These are phyloP conservation scores for Polychaeton citri DNA, from an alignment of 2,329 filamentous ascomycete genomes.

Conservation along the genomic window DNA sequence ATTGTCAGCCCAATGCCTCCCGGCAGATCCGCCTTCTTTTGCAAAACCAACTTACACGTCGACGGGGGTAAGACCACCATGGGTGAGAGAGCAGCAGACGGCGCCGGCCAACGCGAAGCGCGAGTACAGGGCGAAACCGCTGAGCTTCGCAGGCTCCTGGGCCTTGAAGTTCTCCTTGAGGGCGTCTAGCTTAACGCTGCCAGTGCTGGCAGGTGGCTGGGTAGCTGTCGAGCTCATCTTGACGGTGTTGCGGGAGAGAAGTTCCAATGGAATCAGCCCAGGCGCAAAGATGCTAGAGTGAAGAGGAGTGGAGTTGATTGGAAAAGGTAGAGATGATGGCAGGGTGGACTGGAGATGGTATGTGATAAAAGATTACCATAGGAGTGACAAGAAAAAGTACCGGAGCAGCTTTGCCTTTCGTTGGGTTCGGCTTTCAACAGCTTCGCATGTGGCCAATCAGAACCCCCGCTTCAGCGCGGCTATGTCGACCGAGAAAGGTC, in stretches of 20 bases:
- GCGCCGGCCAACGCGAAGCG: conserved; percentile 95
- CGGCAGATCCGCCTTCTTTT: no score
- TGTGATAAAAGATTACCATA: not conserved
- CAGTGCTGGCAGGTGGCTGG: conserved; percentile 34
- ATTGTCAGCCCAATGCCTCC: no score
- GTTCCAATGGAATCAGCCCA: not conserved
- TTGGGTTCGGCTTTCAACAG: not conserved
- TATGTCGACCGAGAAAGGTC: not conserved
- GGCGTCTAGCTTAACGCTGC: conserved; percentile 40
- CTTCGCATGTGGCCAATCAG: not conserved
- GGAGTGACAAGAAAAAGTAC: not conserved
- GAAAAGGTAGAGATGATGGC: not conserved
- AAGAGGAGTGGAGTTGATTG: not conserved
- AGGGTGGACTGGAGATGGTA: not conserved
- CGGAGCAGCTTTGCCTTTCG: not conserved
- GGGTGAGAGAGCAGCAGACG: conserved; percentile 94
- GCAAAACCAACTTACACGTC: conserved; percentile 98
- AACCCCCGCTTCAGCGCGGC: not conserved
- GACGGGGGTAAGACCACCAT: conserved; percentile 92
- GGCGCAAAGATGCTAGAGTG: no score
- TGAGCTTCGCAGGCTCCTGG: conserved; percentile 40
- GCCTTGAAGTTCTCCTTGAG: conserved; percentile 35
- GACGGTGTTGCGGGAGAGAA: conserved; percentile 3
- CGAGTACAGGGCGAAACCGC: conserved; percentile 67
- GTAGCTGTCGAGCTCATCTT: conserved; percentile 22